Evolutionary conservation across 1,284 basidiomycete species (phyloP).

Genomic region (Ustilago xerochloae): DNA sequence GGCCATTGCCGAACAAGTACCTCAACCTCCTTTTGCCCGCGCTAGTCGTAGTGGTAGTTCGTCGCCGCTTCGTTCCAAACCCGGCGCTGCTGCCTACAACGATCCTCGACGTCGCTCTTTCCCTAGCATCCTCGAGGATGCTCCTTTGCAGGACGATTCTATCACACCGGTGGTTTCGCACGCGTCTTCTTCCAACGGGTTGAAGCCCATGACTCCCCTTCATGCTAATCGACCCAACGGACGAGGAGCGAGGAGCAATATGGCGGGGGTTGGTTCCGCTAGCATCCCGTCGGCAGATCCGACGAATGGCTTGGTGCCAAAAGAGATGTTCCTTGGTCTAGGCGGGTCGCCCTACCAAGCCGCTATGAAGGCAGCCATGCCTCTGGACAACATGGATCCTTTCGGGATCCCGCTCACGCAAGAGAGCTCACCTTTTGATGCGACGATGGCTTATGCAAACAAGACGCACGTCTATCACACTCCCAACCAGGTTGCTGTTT

Average conservation of each 20-base stretch:
- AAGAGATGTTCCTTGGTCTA: constrained; percentile 57
- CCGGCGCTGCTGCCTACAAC: constrained; percentile 13
- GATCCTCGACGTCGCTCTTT: constrained; percentile 48
- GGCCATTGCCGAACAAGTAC: constrained; percentile 42
- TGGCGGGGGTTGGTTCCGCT: not conserved
- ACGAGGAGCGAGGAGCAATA: constrained; percentile 1
- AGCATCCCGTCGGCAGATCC: constrained; percentile 15
- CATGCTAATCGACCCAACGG: constrained; percentile 1
- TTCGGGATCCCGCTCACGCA: constrained; percentile 51
- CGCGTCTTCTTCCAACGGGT: constrained; percentile 2
- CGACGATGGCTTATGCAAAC: constrained; percentile 48
- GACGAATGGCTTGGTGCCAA: constrained; percentile 27
- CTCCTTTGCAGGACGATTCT: constrained; percentile 31
- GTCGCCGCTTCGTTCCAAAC: constrained; percentile 39
- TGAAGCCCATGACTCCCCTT: constrained; percentile 40
- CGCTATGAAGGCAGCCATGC: not conserved
- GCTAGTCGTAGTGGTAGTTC: constrained; percentile 44
- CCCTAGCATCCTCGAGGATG: constrained; percentile 45
- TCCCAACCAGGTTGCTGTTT: constrained; percentile 32
- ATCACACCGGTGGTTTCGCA: constrained; percentile 16
- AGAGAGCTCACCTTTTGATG: constrained; percentile 48
- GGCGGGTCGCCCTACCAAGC: constrained; percentile 55
- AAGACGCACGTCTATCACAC: constrained; percentile 47
- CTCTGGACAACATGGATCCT: constrained; percentile 36
- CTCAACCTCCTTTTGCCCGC: constrained; percentile 40